Base-by-base conservation (phyloP, 345 rosid genomes). In the Linum lewisii region DNA sequence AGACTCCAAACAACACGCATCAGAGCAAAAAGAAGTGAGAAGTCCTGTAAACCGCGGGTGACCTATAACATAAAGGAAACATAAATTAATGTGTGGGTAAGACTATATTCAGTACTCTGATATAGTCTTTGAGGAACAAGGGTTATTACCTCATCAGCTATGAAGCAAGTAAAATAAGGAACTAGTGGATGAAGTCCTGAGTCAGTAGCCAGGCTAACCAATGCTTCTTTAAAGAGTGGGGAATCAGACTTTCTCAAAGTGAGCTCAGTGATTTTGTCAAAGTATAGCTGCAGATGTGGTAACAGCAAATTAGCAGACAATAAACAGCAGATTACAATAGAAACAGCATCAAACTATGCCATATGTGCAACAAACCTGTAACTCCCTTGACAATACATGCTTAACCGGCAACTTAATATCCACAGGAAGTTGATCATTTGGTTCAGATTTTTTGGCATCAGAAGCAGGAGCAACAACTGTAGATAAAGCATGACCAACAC, bases 171-270 rank as follows among this genome's bases (percentile, higher is more conserved):
- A 72, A 89, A 93, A 78, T 93, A 93, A 55, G 99, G 99, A 77
- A 89, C 87, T 66, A 93, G 66, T n/a, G 95, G 97, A 79, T 93
- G 99, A 61, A 89, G 85, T 61, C 99, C 99, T 7, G 97, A 85
- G 78, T 89, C 97, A 26, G 95, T 86, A 45, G 99, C 84, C 78
- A 93, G 77, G 74, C 99, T 93, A 70, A 73, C 81, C 77, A 93
- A 81, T 29, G 95, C 99, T 77, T 89, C 82, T 76, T 87, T 89
- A 70, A 89, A 89, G 59, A 89, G 90, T 54, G 53, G 60, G 58
- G 94, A 75, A 68, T 85, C 85, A 21, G 95, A 82, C 73, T 79
- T 85, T 51, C 85, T 87, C 75, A 85, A 57, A 25, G 89, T 69
- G 21, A 93, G 91, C 77, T 93, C 99, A 11, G 82, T 81, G 76